Conservation (phyloP, 2,329 filamentous ascomycete genomes). For the Annulohypoxylon truncatum region DNA sequence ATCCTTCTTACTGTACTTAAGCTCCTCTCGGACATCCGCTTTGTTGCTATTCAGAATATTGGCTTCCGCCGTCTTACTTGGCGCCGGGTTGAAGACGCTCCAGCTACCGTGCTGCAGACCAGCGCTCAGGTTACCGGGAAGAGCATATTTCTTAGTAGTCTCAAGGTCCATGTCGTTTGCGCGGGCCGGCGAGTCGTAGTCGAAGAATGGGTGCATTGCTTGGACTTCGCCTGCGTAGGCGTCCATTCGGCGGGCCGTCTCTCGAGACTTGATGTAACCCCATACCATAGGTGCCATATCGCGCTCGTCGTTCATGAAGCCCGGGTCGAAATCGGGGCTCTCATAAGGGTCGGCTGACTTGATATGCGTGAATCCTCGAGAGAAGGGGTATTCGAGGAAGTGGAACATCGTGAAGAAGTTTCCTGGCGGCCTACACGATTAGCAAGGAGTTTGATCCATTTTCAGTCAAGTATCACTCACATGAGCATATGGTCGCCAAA, state of each 20-base stretch:
- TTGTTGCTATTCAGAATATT: slow-evolving; percentile 71
- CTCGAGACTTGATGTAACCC: slow-evolving; percentile 85
- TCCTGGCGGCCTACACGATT: slow-evolving; percentile 71
- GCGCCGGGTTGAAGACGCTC: slow-evolving; percentile 68
- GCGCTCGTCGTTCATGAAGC: slow-evolving; percentile 87
- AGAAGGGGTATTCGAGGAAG: slow-evolving; percentile 83
- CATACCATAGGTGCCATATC: slow-evolving; percentile 89
- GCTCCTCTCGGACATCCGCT: slow-evolving; percentile 68
- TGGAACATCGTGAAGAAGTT: slow-evolving; percentile 90
- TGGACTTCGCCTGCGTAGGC: slow-evolving; percentile 81
- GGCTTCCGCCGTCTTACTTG: slow-evolving; percentile 61
- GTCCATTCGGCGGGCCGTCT: slow-evolving; percentile 82
- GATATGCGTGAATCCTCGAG: slow-evolving; percentile 77
- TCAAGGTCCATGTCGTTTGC: slow-evolving; percentile 78
- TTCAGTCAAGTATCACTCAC: slow-evolving; percentile 48
- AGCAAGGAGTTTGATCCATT: slow-evolving; percentile 55
- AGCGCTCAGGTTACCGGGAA: slow-evolving; percentile 76
- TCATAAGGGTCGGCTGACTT: slow-evolving; percentile 78
- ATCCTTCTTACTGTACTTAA: slow-evolving; percentile 73
- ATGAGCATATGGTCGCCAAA: slow-evolving; percentile 71
- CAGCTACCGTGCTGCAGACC: slow-evolving; percentile 80
- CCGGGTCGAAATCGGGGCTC: slow-evolving; percentile 80
- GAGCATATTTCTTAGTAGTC: slow-evolving; percentile 80
- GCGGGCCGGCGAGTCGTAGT: slow-evolving; percentile 75
- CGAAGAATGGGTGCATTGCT: slow-evolving; percentile 77